phyloP scores from a whole-genome alignment of 768 basidiomycete genomes.

The Calocera viscosa region DNA sequence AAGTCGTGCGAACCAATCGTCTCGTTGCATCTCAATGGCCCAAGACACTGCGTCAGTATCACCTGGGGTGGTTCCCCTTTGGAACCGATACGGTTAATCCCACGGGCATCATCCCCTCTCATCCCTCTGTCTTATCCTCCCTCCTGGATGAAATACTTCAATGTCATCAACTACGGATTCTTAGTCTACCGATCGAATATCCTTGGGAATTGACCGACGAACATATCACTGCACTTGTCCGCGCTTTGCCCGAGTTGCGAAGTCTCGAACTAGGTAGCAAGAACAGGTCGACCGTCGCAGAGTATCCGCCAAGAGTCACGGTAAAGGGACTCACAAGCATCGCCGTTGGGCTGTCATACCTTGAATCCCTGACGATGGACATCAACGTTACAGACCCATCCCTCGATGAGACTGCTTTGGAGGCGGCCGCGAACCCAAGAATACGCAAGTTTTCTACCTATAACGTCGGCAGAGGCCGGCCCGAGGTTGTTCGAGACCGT shows the following conservation, averaged over 20 bases:
- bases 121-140: not conserved
- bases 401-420: not conserved
- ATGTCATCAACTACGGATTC: not conserved
- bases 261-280: not conserved
- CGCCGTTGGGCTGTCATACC: not conserved
- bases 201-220: constrained; percentile 1
- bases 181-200: not conserved
- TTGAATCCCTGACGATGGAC: not conserved
- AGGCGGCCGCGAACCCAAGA: not conserved
- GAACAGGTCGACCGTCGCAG: not conserved
- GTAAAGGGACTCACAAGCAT: not conserved
- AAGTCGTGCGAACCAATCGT: not conserved
- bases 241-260: not conserved
- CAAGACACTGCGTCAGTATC: not conserved
- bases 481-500: not conserved
- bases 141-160: not conserved
- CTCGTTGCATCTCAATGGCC: not conserved
- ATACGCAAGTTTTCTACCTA: not conserved
- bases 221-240: not conserved
- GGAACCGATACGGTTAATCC: not conserved
- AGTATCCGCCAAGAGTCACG: not conserved
- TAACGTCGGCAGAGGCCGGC: not conserved
- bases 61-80: not conserved
- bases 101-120: not conserved
- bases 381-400: not conserved